Base-by-base conservation (phyloP, 306 rosid genomes). In the Quercus gilva region DNA sequence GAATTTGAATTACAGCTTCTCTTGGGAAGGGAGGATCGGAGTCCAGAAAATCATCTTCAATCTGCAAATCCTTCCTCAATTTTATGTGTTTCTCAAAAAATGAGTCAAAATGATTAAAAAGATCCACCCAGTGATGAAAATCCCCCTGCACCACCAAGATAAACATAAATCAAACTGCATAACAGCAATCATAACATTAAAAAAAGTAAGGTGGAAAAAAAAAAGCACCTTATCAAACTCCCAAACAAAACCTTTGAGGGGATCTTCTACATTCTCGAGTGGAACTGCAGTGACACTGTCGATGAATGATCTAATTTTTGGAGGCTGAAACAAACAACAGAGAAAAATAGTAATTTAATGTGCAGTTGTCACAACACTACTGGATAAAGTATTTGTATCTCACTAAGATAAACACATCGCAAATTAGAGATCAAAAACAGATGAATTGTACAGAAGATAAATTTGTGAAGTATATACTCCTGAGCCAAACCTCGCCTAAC, bases 121-220 rank as follows among this genome's bases (percentile, higher is more conserved):
- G 92, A 84, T 93, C 98, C 81, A 89, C 96, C 99, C 99, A 96
- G 85, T 96, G 99, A 93, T 93, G 97, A 84, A 96, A 93, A 86
- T 96, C 98, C 75, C 99, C 99, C 99, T 96, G 99, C 81, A 60
- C 43, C 78, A 77, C 73, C 80, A 64, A 85, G 69, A 83, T 37
- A 73, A 57, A 82, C 65, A 78, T 85, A 75, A 90, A 80, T 74
- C 69, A 83, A 82, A 74, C 53, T 43, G 74, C 70, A 76, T 82
- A 69, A n/a, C 57, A 64, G 69, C 72, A 88, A 64, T 75, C 68
- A 18, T 5, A 70, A 70, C n/a, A 45, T 49, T 19, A 21, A 21
- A 77, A 79, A 56, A 75, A 43, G 75, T 77, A 63, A 70, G 84
- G 80, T 75, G 55, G 85, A 76, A 7, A 74, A 69, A 71, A 43